phyloP scores from a whole-genome alignment of 768 basidiomycete genomes.

The Trametes coccinea region DNA sequence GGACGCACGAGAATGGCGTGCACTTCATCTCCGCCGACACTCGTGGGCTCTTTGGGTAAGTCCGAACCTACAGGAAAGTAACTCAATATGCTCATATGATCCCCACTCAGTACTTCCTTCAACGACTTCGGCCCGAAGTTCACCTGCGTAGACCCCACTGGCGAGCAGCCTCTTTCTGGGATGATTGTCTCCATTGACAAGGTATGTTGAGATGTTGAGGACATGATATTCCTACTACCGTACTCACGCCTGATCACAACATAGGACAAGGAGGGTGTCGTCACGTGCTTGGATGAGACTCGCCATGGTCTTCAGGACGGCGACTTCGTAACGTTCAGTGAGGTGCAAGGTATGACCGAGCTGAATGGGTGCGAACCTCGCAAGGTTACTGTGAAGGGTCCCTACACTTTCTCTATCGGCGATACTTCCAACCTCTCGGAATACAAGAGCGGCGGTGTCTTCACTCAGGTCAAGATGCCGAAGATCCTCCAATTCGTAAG shows the following conservation, averaged over 20 bases:
- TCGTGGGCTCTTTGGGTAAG: conserved; percentile 91
- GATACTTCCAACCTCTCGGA: conserved; percentile 77
- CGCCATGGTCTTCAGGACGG: conserved; percentile 99
- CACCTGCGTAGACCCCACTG: conserved; percentile 96
- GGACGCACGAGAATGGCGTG: conserved; percentile 86
- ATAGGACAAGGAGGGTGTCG: conserved; percentile 85
- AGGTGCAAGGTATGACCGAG: conserved; percentile 93
- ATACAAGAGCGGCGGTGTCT: conserved; percentile 89
- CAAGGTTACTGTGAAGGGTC: conserved; percentile 92
- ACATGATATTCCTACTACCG: neutral
- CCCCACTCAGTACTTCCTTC: conserved; percentile 72
- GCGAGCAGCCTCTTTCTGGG: conserved; percentile 88
- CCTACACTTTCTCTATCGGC: conserved; percentile 96
- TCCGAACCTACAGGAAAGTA: neutral
- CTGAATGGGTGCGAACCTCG: conserved; percentile 90
- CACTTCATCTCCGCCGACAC: conserved; percentile 92
- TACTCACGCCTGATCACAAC: neutral
- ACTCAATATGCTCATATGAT: neutral
- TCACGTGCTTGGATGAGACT: conserved; percentile 95
- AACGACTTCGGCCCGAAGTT: conserved; percentile 97
- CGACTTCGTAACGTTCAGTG: conserved; percentile 94
- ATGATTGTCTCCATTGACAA: conserved; percentile 96
- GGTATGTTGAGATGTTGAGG: conserved; percentile 39
- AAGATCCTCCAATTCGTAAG: conserved; percentile 92
- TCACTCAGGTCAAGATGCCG: conserved; percentile 99